Evolutionary conservation across 225 moss, liverwort and hornwort species (phyloP), one percentile per base, ranked within the genome.

Genomic region (Sphagnum tenellum): DNA sequence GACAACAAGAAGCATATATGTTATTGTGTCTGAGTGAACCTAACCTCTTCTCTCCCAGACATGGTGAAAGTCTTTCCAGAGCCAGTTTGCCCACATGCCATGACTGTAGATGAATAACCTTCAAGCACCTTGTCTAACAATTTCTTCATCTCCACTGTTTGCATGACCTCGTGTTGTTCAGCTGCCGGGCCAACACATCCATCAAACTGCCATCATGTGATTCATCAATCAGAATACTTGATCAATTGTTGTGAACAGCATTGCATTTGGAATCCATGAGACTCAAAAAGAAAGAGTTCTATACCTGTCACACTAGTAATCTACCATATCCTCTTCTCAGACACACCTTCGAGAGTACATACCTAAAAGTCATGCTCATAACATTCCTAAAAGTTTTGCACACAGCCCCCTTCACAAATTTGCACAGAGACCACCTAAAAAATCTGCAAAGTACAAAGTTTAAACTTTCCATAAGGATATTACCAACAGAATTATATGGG

Each of bases 61-160:
- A 98, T 98, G 0, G 92, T 98, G 14, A 78, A 98, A 2, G 92
- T 92, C 55, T 98, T 98, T 10, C 96, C 96, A 0, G 96, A 98
- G 1, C 96, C 96, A 0, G 92, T 98, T 79, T 92, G 96, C 12
- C 96, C 96, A 47, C 96, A 92, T 4, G 96, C 92, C 88, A 98
- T 90, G 0, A 90, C 83, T 0, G 96, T 96, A 10, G 96, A 92
- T 0, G 92, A 96, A 66, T 92, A 96, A 4, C 96, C 96, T 9
- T 92, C 87, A 0, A 98, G 51, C 4, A 92, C 92, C 58, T 86
- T 88, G 49, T 98, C 87, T 3, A 98, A 73, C 8, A 98, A 70
- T 45, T 80, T 86, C 7, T 84, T 71, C 63, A 92, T 88, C 3
- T 65, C 78, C 7, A 92, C 86, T 55, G 70, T 92, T 7, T 82